Base-by-base conservation (phyloP, 306 rosid species). In the Styphnolobium japonicum region DNA sequence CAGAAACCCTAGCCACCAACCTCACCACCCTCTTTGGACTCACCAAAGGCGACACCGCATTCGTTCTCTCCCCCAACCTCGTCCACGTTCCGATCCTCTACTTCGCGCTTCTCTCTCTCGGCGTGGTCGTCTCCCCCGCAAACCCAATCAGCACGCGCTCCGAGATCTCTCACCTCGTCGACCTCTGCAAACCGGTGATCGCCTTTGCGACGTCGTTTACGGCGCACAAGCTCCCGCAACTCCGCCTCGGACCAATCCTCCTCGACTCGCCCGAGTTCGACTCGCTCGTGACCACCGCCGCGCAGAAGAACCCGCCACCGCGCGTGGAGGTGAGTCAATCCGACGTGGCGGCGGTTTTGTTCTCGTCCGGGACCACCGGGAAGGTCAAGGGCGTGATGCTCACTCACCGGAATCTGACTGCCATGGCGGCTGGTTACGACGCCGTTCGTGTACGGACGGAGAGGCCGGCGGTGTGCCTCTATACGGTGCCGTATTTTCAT, bases 321-420 rank as follows among this genome's bases (percentile, higher is more conserved):
- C n/a, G n/a, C n/a, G 79, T 21, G 6, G 80, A 71, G 29, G 87
- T 89, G 76, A 82, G 40, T 10, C 91, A 90, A 16, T 87, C 86
- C 1, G 91, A 90, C 39, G 43, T 82, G 77, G 91, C 93, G 0
- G 81, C 75, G 34, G 69, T 90, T 55, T 33, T 87, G 21, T 90
- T 85, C 86, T 90, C 93, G 7, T 90, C 90, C 0, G 90, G 93
- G 40, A 90, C 90, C 14, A 90, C 93, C 0, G 93, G 93, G 31
- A 87, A 43, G 33, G 75, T 85, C 10, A 89, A 89, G 57, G 93
- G 93, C 0, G 93, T 86, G 27, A 74, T 81, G 84, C 23, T 80
- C 1, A 89, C 91, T 12, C 91, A 89, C 42, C 84, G 87, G 63
- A 89, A 87, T 64, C 45, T 89, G 43, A 83, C 60, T 0, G 84